Evolutionary conservation across 2,329 filamentous ascomycete species (phyloP).

Genomic region (Alternaria arbusti): DNA sequence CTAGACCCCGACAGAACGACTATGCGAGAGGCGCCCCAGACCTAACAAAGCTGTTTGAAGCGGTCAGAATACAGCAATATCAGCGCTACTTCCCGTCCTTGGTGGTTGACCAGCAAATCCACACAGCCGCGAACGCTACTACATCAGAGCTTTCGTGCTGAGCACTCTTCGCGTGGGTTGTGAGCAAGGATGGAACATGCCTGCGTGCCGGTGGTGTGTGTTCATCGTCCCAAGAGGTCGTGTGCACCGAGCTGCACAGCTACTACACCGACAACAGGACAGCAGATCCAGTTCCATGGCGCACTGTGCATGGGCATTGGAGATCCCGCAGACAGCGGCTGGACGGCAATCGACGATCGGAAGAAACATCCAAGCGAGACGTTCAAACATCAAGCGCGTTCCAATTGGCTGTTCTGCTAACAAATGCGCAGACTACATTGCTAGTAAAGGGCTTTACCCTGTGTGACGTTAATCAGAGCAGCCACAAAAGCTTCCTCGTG

Average conservation of each 20-base stretch:
- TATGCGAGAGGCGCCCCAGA: not conserved
- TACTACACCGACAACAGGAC: not conserved
- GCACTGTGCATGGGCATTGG: slow-evolving; percentile 3
- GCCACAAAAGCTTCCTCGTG: slow-evolving; percentile 11
- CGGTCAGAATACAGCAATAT: not conserved
- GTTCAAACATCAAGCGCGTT: not conserved
- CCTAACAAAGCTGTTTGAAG: not conserved
- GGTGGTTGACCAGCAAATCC: not conserved
- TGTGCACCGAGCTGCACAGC: not conserved
- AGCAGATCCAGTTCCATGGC: slow-evolving; percentile 11
- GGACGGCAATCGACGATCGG: slow-evolving; percentile 15
- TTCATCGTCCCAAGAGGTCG: not conserved
- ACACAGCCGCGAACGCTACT: not conserved
- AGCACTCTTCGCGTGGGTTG: not conserved
- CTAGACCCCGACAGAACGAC: not conserved
- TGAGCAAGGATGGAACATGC: not conserved
- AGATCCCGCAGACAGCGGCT: slow-evolving; percentile 19
- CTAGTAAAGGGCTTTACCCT: not conserved
- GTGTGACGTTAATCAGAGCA: slow-evolving; percentile 11
- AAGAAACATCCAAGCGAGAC: not conserved
- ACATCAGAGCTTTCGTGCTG: not conserved
- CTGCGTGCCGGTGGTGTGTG: not conserved
- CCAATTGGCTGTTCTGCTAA: slow-evolving; percentile 8
- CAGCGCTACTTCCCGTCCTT: not conserved
- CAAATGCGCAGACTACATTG: not conserved